Evolutionary conservation across 345 rosid species (phyloP).

Genomic region (Ailanthus altissimus): DNA sequence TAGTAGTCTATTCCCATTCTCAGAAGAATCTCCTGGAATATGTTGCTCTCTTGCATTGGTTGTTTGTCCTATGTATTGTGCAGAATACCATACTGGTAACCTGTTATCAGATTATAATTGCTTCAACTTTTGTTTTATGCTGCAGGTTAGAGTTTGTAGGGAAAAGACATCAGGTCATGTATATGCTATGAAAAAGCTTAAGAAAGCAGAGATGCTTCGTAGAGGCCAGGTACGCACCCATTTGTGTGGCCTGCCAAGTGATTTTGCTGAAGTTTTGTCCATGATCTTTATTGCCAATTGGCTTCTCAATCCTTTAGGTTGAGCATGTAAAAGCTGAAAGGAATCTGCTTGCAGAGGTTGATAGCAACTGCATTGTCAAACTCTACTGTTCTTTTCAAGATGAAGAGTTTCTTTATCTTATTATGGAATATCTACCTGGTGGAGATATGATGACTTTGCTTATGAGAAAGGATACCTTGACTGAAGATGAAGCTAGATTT

Average conservation of each 20-base stretch:
- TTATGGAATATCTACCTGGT: constrained; percentile 96
- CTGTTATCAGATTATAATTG: constrained; percentile 4
- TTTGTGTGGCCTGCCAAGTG: constrained; percentile 21
- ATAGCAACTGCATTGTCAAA: constrained; percentile 94
- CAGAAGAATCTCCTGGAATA: neutral
- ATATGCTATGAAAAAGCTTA: constrained; percentile 95
- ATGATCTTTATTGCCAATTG: constrained; percentile 15
- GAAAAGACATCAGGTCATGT: constrained; percentile 89
- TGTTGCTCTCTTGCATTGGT: neutral
- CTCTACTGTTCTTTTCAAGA: constrained; percentile 95
- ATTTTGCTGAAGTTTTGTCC: constrained; percentile 17
- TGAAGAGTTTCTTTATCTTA: constrained; percentile 81
- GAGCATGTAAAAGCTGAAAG: constrained; percentile 96
- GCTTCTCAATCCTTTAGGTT: constrained; percentile 47
- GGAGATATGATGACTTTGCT: constrained; percentile 98
- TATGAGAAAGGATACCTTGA: constrained; percentile 92
- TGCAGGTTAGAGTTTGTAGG: constrained; percentile 87
- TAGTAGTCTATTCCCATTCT: neutral
- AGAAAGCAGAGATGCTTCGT: constrained; percentile 94
- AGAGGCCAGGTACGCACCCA: constrained; percentile 77
- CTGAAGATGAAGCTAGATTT: constrained; percentile 85
- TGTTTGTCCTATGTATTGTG: neutral
- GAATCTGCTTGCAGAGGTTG: constrained; percentile 95
- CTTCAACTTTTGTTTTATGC: constrained; percentile 24
- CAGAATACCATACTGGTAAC: neutral